phyloP scores from a whole-genome alignment of 2,329 filamentous ascomycete species.

The Chalaropsis thielavioides region DNA sequence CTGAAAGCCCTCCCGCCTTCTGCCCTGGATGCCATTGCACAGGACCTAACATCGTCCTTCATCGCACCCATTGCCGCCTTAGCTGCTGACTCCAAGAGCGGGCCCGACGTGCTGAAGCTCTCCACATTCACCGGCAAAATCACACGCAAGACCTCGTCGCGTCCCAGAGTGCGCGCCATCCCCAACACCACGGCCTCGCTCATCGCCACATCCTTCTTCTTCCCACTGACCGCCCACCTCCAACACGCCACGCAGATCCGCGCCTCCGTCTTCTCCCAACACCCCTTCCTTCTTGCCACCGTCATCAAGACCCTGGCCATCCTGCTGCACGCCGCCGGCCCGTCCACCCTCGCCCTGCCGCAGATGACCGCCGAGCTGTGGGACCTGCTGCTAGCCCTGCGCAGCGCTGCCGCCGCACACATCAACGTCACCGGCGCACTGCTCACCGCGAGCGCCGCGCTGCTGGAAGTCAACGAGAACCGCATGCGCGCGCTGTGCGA shows the following conservation, averaged over 20 bases:
- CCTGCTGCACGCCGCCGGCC: conserved; percentile 68
- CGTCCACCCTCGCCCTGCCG: conserved; percentile 58
- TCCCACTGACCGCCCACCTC: conserved; percentile 69
- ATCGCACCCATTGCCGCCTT: conserved; percentile 68
- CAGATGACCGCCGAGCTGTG: conserved; percentile 76
- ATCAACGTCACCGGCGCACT: conserved; percentile 56
- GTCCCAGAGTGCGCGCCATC: conserved; percentile 40
- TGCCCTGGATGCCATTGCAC: conserved; percentile 53
- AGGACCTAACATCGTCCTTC: conserved; percentile 53
- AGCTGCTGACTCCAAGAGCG: conserved; percentile 64
- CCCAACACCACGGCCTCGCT: conserved; percentile 67
- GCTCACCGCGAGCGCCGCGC: conserved; percentile 61
- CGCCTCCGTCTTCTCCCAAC: conserved; percentile 47
- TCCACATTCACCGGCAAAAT: conserved; percentile 54
- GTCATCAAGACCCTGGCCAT: conserved; percentile 79
- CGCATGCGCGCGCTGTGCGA: conserved; percentile 59
- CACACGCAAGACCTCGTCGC: conserved; percentile 32
- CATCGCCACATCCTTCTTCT: conserved; percentile 67
- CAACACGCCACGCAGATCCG: conserved; percentile 41
- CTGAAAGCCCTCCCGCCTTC: conserved; percentile 41
- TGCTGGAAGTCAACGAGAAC: conserved; percentile 68
- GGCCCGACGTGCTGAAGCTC: conserved; percentile 75
- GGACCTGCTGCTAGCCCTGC: conserved; percentile 60
- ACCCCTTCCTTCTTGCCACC: conserved; percentile 60
- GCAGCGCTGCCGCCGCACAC: conserved; percentile 46